These are phyloP conservation scores for Aspergillus fijiensis DNA, from an alignment of 2,329 filamentous ascomycete genomes.

Conservation along the genomic window DNA sequence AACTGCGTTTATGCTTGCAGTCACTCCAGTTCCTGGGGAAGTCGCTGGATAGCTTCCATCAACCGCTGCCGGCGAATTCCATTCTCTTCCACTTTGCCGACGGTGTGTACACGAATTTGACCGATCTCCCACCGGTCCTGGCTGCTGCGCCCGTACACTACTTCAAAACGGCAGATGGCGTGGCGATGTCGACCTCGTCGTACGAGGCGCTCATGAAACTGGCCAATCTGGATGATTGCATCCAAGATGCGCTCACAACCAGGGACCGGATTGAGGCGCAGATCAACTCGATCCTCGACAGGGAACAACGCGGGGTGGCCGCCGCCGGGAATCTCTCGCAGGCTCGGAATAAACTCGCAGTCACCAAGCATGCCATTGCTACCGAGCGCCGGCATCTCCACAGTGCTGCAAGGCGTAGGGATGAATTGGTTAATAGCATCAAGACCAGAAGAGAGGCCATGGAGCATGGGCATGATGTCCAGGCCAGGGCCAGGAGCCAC, in stretches of 20 bases:
- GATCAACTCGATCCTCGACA: constrained; percentile 59
- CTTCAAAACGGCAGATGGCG: constrained; percentile 46
- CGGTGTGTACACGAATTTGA: constrained; percentile 76
- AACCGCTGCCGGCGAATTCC: constrained; percentile 76
- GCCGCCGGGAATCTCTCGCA: constrained; percentile 36
- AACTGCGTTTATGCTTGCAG: constrained; percentile 69
- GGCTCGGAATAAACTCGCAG: constrained; percentile 41
- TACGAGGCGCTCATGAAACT: constrained; percentile 87
- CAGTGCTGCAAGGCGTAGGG: constrained; percentile 60
- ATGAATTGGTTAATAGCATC: constrained; percentile 68
- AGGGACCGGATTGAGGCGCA: constrained; percentile 72
- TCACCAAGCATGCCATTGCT: constrained; percentile 54
- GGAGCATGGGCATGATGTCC: constrained; percentile 57
- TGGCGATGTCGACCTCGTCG: constrained; percentile 67
- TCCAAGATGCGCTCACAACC: constrained; percentile 82
- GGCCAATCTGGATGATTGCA: constrained; percentile 82
- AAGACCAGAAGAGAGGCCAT: constrained; percentile 67
- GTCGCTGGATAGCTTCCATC: constrained; percentile 61
- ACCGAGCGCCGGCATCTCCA: constrained; percentile 67
- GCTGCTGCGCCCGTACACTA: constrained; percentile 20
- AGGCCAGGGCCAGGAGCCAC: constrained; percentile 60
- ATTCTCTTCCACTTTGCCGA: constrained; percentile 83
- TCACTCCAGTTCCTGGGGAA: constrained; percentile 76
- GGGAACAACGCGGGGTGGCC: constrained; percentile 35
- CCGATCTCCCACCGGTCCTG: constrained; percentile 59